phyloP scores from a whole-genome alignment of 2,329 filamentous ascomycete genomes.

The Herpotrichia juniperi region DNA sequence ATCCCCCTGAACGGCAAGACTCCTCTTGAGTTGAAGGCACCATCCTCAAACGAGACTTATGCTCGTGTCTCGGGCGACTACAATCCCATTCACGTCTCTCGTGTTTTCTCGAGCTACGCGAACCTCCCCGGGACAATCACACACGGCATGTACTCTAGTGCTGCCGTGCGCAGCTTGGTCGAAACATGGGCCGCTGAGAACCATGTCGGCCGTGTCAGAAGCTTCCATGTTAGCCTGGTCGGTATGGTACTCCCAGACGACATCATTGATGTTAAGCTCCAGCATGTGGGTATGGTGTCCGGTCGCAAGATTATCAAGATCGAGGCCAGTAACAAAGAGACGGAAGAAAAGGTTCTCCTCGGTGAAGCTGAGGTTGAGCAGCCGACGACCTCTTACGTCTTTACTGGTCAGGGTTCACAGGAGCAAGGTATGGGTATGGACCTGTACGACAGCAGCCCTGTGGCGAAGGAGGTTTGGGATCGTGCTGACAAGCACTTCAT shows the following conservation, averaged over 20 bases:
- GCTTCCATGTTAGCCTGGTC: constrained; percentile 95
- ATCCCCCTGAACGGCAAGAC: constrained; percentile 95
- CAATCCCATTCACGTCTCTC: constrained; percentile 98
- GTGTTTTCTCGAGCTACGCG: constrained; percentile 94
- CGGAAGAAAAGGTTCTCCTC: constrained; percentile 92
- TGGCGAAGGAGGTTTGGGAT: constrained; percentile 95
- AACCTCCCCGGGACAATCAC: constrained; percentile 97
- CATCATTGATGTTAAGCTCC: constrained; percentile 89
- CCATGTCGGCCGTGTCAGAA: constrained; percentile 94
- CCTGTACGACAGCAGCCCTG: constrained; percentile 88
- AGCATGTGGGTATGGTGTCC: constrained; percentile 96
- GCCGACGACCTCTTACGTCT: constrained; percentile 94
- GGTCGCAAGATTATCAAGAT: constrained; percentile 99
- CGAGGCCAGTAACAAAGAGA: constrained; percentile 93
- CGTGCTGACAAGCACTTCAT: constrained; percentile 93
- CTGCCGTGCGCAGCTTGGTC: constrained; percentile 91
- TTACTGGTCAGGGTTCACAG: constrained; percentile 97
- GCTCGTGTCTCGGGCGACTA: constrained; percentile 97
- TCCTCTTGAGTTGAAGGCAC: constrained; percentile 85
- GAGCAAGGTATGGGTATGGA: constrained; percentile 99
- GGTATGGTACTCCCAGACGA: constrained; percentile 99
- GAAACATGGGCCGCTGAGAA: constrained; percentile 99
- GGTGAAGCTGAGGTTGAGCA: constrained; percentile 98
- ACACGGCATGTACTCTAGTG: constrained; percentile 99
- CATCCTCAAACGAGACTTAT: constrained; percentile 96